Evolutionary conservation across 148 eudicot species (phyloP), one percentile per base, ranked within the genome.

Genomic region (Chenopodium berlandieri): DNA sequence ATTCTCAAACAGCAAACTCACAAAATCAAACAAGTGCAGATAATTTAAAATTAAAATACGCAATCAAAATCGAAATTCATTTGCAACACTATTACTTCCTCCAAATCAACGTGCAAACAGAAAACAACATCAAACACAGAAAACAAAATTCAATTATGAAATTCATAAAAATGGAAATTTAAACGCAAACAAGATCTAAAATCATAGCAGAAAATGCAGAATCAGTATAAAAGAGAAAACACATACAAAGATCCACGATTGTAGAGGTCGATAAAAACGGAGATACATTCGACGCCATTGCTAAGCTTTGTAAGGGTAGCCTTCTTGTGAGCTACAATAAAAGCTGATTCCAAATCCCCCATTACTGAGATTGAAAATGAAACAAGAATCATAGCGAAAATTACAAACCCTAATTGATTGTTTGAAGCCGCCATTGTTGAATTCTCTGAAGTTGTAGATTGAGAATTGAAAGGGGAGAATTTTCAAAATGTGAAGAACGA

Each of bases 301-400:
- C 81, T 68, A 74, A 86, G 87, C 79, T 81, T 84, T 11, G 82
- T 82, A 78, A 89, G 78, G 31, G 80, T 70, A 70, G 88, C 90
- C 75, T 87, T 87, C 87, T 89, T 89, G 82, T 89, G 91, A n/a
- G 88, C 91, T 8, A 89, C 90, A 4, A 89, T 86, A 83, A 89
- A 89, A 0, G 91, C 87, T 19, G 87, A 82, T 0, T 86, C 87
- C 1, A 84, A 77, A 64, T 19, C 62, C 62, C 89, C 78, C 40
- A 80, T 72, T 44, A 85, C 73, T 23, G 82, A 76, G 47, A 52
- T 52, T 52, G 75, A 31, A 31, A 1, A 31, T 31, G 32, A 31
- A 31, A 31, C 31, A 5, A 86, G 60, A 8, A 85, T 22, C 13
- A 86, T 67, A 64, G 85, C 71, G 58, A 79, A 11, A 9, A 73